phyloP scores from a whole-genome alignment of 257 asterid species.

The Knoxia roxburghii region DNA sequence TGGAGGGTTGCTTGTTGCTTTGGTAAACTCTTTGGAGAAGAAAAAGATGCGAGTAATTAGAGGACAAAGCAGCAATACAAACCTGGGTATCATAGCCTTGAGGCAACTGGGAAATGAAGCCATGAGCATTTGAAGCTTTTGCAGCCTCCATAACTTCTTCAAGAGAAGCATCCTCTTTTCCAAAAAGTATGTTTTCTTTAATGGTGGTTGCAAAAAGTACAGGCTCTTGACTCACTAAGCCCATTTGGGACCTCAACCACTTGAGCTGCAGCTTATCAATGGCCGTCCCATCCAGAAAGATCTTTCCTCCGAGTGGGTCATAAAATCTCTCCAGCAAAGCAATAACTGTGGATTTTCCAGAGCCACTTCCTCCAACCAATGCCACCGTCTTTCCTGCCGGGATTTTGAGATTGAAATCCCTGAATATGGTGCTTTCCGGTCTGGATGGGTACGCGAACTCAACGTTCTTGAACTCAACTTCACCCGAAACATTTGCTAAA shows the following conservation, averaged over 20 bases:
- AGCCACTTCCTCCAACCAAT: slow-evolving; percentile 89
- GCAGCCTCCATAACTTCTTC: slow-evolving; percentile 82
- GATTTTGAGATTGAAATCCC: slow-evolving; percentile 49
- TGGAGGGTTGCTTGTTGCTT: no score
- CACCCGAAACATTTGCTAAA: slow-evolving; percentile 46
- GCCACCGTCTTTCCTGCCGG: slow-evolving; percentile 78
- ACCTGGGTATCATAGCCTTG: slow-evolving; percentile 93
- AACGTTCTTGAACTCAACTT: slow-evolving; percentile 52
- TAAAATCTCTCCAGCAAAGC: slow-evolving; percentile 81
- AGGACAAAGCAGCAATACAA: slow-evolving; percentile 1
- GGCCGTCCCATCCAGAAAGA: slow-evolving; percentile 61
- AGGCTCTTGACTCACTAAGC: slow-evolving; percentile 94
- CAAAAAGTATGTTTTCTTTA: slow-evolving; percentile 80
- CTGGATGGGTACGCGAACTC: slow-evolving; percentile 71
- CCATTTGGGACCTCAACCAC: slow-evolving; percentile 97
- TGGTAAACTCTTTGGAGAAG: no score
- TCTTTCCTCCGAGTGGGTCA: slow-evolving; percentile 71
- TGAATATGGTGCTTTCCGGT: slow-evolving; percentile 55
- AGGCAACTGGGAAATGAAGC: slow-evolving; percentile 74
- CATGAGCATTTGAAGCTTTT: slow-evolving; percentile 91
- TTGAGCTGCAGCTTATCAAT: slow-evolving; percentile 72
- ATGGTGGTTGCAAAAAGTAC: slow-evolving; percentile 84
- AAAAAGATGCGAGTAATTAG: neutral
- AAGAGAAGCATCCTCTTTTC: slow-evolving; percentile 73
- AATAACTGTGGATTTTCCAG: slow-evolving; percentile 81